Evolutionary conservation across 2,329 filamentous ascomycete species (phyloP).

Genomic region (Diplodia scrobiculata): DNA sequence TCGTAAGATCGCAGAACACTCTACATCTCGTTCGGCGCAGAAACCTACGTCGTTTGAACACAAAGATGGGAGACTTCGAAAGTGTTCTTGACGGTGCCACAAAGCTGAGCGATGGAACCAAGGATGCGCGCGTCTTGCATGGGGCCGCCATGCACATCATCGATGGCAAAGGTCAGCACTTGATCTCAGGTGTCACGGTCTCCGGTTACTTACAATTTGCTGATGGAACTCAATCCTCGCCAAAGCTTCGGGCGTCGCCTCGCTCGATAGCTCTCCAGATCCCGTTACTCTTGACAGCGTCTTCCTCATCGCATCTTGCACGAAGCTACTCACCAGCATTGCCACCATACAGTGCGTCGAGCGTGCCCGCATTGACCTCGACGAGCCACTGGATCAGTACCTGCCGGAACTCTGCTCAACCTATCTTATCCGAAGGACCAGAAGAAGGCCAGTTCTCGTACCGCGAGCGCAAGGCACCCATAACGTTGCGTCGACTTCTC

Average conservation of each 20-base stretch:
- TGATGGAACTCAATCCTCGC: neutral
- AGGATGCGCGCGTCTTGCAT: neutral
- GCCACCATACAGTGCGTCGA: conserved; percentile 43
- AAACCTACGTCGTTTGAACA: neutral
- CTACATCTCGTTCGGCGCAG: neutral
- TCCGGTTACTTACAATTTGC: neutral
- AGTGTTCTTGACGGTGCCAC: neutral
- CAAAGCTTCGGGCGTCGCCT: neutral
- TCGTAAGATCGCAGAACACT: no score
- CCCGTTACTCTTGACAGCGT: neutral
- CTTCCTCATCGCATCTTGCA: conserved; percentile 41
- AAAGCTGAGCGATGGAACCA: neutral
- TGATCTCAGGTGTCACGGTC: no score
- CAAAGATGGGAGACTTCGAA: neutral
- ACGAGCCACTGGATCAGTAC: conserved; percentile 38
- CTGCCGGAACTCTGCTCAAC: conserved; percentile 40
- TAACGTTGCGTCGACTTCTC: conserved; percentile 31
- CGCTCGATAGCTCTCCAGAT: neutral
- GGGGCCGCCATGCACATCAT: neutral
- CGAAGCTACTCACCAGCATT: conserved; percentile 45
- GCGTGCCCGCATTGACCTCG: conserved; percentile 37
- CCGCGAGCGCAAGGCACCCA: conserved; percentile 30
- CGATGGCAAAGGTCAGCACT: neutral
- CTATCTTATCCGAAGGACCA: conserved; percentile 33
- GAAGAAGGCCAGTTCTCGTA: neutral